Percentiles rank a stretch among this genome's conserved stretches.
Conservation (phyloP, 345 rosid genomes). For the Rhizophora apiculata region DNA sequence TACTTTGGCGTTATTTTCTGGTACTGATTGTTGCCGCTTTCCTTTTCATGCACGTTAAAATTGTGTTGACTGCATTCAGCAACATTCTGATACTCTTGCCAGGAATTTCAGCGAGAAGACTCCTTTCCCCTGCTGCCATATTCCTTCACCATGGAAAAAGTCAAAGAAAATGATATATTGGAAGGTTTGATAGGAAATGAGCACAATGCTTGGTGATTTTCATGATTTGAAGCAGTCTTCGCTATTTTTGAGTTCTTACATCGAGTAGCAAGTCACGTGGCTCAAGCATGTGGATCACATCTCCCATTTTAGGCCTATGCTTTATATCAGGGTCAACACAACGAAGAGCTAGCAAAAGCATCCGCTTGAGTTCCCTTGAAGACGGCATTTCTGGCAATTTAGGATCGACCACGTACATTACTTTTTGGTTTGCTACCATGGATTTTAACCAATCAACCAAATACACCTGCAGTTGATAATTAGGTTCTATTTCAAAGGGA, state of each 20-base stretch:
- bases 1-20: constrained; percentile 16
- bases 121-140: constrained; percentile 16
- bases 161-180: not conserved
- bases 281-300: constrained; percentile 72
- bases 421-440: constrained; percentile 55
- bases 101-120: constrained; percentile 10
- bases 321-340: constrained; percentile 60
- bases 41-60: constrained; percentile 5
- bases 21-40: constrained; percentile 16
- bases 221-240: not conserved
- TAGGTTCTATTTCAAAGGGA: not conserved
- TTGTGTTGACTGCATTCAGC: not conserved
- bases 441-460: constrained; percentile 66
- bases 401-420: constrained; percentile 52
- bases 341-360: constrained; percentile 54
- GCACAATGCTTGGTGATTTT: not conserved
- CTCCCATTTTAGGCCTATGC: constrained; percentile 71
- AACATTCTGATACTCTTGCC: constrained; percentile 16
- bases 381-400: constrained; percentile 49
- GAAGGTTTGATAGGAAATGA: not conserved
- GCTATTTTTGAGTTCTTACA: constrained; percentile 28
- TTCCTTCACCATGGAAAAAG: constrained; percentile 29
- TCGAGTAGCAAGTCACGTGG: constrained; percentile 59
- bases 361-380: constrained; percentile 56
- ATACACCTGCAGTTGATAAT: constrained; percentile 33